Conservation (phyloP, 2,329 filamentous ascomycete species). For the Scopulariopsis brevicaulis region DNA sequence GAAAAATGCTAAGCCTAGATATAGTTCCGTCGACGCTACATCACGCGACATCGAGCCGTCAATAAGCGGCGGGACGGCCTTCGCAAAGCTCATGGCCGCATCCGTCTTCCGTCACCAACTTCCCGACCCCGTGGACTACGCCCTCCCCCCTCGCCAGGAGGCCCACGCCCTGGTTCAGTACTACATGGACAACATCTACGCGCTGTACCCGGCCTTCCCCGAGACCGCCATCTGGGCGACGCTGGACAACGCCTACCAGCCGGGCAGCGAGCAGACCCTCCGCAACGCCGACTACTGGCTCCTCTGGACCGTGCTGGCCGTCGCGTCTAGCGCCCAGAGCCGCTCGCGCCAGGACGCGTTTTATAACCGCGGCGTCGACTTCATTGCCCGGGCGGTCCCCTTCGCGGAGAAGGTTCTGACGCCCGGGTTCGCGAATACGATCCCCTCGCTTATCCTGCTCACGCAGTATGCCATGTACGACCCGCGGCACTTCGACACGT, state of each 20-base stretch:
- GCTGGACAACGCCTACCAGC: slow-evolving; percentile 71
- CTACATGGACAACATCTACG: slow-evolving; percentile 74
- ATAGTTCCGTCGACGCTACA: slow-evolving; percentile 87
- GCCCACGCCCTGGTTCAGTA: slow-evolving; percentile 64
- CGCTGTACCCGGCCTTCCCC: slow-evolving; percentile 71
- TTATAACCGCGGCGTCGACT: slow-evolving; percentile 43
- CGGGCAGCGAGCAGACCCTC: slow-evolving; percentile 39
- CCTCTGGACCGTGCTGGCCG: slow-evolving; percentile 80
- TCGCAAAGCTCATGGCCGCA: slow-evolving; percentile 61
- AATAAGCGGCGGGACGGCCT: slow-evolving; percentile 71
- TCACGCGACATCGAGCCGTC: slow-evolving; percentile 89
- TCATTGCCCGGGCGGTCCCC: slow-evolving; percentile 53
- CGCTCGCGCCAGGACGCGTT: slow-evolving; percentile 54
- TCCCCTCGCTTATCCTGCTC: slow-evolving; percentile 77
- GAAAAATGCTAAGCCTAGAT: background rate
- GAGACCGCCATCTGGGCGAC: slow-evolving; percentile 69
- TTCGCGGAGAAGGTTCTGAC: slow-evolving; percentile 74
- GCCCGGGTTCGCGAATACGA: slow-evolving; percentile 73
- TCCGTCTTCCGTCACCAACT: slow-evolving; percentile 2
- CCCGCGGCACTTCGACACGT: slow-evolving; percentile 83
- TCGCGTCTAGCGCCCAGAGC: slow-evolving; percentile 66
- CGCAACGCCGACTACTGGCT: slow-evolving; percentile 70
- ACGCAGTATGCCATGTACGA: slow-evolving; percentile 87
- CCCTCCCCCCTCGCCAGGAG: slow-evolving; percentile 60
- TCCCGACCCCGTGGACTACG: slow-evolving; percentile 16